A percentile compares a stretch with the other conserved stretches of the same genome.
Conservation (phyloP, 192 early-diverging fungal genomes). For the Oehlia diaphana region DNA sequence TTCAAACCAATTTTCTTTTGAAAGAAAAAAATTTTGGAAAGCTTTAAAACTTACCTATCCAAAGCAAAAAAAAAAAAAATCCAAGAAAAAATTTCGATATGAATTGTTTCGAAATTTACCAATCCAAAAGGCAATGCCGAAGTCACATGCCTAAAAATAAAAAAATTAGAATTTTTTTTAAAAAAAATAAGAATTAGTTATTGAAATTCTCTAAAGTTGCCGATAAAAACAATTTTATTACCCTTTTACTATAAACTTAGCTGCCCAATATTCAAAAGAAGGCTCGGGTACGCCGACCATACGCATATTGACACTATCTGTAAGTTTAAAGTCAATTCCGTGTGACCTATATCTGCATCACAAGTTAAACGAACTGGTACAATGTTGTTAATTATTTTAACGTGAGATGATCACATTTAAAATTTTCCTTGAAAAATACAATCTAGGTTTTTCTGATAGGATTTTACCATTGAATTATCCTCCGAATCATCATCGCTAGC, state of each 20-base stretch:
- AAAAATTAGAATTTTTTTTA: too few relatives aligned
- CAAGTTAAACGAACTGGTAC: constrained; percentile 36
- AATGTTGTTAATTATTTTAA: neutral
- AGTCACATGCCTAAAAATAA: too few relatives aligned
- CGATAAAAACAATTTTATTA: constrained; percentile 37
- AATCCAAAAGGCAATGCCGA: too few relatives aligned
- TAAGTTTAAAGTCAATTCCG: constrained; percentile 95
- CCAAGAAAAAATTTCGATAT: too few relatives aligned
- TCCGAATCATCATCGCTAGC: neutral
- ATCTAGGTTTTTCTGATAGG: constrained; percentile 29
- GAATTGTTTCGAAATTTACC: too few relatives aligned
- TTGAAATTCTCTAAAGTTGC: neutral
- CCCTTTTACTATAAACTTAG: constrained; percentile 93
- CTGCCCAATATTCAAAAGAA: constrained; percentile 93
- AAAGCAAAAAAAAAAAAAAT: too few relatives aligned
- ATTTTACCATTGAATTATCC: neutral
- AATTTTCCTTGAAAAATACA: constrained; percentile 99
- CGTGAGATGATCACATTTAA: constrained; percentile 37
- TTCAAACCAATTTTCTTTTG: too few relatives aligned
- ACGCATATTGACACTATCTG: constrained; percentile 96
- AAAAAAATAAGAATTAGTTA: too few relatives aligned
- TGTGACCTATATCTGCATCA: constrained; percentile 95
- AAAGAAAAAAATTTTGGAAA: too few relatives aligned
- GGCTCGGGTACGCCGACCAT: constrained; percentile 98
- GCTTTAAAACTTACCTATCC: too few relatives aligned